Evolutionary conservation across 1,284 basidiomycete genomes (phyloP).

Genomic region (Hypsizygus ulmarius): DNA sequence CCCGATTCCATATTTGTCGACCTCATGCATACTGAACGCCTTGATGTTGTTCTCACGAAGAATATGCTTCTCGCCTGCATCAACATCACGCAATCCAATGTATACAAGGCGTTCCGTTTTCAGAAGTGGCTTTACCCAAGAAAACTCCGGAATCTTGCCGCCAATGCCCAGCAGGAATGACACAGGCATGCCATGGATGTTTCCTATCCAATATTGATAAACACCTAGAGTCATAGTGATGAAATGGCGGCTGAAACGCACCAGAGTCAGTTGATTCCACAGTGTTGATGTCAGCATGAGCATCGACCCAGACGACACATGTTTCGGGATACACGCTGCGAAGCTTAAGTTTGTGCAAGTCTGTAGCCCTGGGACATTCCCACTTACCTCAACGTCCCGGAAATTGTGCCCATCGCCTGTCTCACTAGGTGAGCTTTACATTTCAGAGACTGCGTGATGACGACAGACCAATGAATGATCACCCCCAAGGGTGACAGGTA

Average conservation of each 20-base stretch:
- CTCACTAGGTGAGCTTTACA: constrained; percentile 6
- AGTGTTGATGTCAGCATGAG: constrained; percentile 96
- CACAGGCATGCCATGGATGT: constrained; percentile 98
- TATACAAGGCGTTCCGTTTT: constrained; percentile 80
- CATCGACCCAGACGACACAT: constrained; percentile 93
- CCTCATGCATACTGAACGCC: constrained; percentile 97
- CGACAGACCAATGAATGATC: constrained; percentile 85
- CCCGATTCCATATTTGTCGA: constrained; percentile 96
- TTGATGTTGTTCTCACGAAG: constrained; percentile 88
- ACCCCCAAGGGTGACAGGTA: constrained; percentile 94
- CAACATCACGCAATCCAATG: constrained; percentile 95
- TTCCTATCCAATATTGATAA: constrained; percentile 49
- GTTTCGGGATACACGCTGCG: constrained; percentile 66
- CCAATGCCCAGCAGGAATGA: constrained; percentile 88
- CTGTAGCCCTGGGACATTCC: background rate
- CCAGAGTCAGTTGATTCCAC: constrained; percentile 81
- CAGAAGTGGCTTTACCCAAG: constrained; percentile 79
- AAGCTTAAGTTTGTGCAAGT: constrained; percentile 4
- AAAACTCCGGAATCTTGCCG: constrained; percentile 56
- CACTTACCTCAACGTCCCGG: constrained; percentile 71
- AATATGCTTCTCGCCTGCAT: constrained; percentile 87
- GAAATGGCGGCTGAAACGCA: constrained; percentile 26
- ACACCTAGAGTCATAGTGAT: background rate
- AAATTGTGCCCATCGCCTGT: constrained; percentile 90
- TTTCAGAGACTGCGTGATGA: background rate